Evolutionary conservation across 225 moss, liverwort and hornwort genomes (phyloP).

Genomic region (Pseudisothecium myosuroides): DNA sequence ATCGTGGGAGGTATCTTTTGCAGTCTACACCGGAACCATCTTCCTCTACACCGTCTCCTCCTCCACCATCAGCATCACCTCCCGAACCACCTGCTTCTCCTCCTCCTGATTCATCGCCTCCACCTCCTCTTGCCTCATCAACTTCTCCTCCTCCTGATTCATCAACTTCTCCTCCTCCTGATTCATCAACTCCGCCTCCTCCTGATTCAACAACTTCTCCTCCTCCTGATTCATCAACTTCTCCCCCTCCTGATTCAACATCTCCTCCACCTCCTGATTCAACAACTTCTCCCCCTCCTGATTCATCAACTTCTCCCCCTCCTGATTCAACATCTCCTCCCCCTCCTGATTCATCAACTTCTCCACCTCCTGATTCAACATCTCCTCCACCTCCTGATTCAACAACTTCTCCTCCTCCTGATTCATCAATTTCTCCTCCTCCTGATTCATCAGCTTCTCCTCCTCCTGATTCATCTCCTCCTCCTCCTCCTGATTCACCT

Average conservation of each 20-base stretch:
- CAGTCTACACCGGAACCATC: conserved; percentile 18
- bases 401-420: not conserved
- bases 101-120: not conserved
- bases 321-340: not conserved
- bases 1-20: conserved; percentile 5
- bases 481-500: not conserved
- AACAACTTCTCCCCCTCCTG: not conserved
- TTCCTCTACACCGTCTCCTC: not conserved
- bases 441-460: not conserved
- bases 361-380: too few species aligned
- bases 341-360: not conserved
- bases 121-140: not conserved
- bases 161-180: not conserved
- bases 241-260: not conserved
- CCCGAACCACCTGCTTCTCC: not conserved
- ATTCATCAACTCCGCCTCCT: too few species aligned
- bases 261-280: not conserved
- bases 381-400: not conserved
- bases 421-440: not conserved
- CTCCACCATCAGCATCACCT: not conserved
- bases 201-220: not conserved
- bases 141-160: not conserved
- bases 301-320: not conserved
- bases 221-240: not conserved
- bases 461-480: not conserved